These are phyloP conservation scores for Waltergamsia citrina DNA, from an alignment of 2,329 filamentous ascomycete genomes.

Conservation along the genomic window DNA sequence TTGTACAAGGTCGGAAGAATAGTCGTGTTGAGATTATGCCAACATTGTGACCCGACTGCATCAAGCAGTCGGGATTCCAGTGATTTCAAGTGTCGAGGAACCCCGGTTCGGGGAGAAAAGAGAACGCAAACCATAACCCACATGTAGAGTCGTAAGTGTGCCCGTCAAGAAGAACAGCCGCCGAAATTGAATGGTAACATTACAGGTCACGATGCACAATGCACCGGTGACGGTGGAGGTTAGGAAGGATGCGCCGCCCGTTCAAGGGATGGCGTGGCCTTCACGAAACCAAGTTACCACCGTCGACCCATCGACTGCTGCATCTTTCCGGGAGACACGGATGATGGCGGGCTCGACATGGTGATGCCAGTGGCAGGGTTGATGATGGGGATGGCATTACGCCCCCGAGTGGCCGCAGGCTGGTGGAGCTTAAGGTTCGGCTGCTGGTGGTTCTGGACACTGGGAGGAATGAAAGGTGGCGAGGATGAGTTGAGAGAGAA, in stretches of 20 bases:
- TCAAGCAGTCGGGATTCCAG: conserved; percentile 13
- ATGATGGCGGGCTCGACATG: conserved; percentile 80
- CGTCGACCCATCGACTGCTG: conserved; percentile 42
- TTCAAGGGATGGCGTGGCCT: conserved; percentile 12
- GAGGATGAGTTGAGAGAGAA: conserved; percentile 65
- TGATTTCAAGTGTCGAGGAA: conserved; percentile 22
- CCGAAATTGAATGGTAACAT: conserved; percentile 22
- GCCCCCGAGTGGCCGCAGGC: conserved; percentile 76
- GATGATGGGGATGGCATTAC: conserved; percentile 96
- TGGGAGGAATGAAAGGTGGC: conserved; percentile 54
- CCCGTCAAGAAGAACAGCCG: conserved; percentile 39
- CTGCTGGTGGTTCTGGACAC: conserved; percentile 54
- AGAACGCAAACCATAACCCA: conserved; percentile 26
- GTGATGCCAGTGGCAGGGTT: conserved; percentile 86
- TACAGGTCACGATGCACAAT: conserved; percentile 23
- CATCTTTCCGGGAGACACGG: conserved; percentile 54
- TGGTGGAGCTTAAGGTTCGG: conserved; percentile 76
- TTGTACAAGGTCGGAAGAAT: conserved; percentile 32
- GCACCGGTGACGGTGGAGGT: conserved; percentile 20
- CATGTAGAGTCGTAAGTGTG: conserved; percentile 27
- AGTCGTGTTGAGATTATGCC: conserved; percentile 14
- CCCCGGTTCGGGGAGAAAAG: conserved; percentile 25
- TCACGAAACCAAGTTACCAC: conserved; percentile 33
- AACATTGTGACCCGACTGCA: conserved; percentile 14
- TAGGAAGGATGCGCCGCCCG: conserved; percentile 19